phyloP scores from a whole-genome alignment of 2,329 filamentous ascomycete genomes.

The Epichloe sp. region DNA sequence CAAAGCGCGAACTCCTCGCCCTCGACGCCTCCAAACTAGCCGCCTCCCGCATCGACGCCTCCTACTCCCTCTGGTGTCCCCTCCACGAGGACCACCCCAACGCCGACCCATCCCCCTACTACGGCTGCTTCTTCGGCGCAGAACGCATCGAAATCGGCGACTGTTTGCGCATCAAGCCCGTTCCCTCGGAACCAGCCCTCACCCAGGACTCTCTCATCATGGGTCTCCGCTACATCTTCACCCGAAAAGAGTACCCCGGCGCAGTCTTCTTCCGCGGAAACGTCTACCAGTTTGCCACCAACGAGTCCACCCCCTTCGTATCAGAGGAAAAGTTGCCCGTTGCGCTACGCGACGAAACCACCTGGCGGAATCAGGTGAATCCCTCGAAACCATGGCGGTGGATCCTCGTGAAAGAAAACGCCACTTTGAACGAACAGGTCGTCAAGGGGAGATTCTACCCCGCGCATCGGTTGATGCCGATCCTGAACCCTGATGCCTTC shows the following conservation, averaged over 20 bases:
- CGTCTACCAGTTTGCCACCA: conserved; percentile 23
- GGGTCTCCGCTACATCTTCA: conserved; percentile 28
- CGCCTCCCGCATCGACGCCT: conserved; percentile 33
- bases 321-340: conserved; percentile 27
- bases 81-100: conserved; percentile 17
- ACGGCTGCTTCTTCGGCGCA: conserved; percentile 37
- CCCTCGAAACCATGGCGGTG: conserved; percentile 23
- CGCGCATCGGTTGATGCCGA: conserved; percentile 36
- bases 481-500: conserved; percentile 29
- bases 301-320: conserved; percentile 16
- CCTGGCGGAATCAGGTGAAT: conserved; percentile 25
- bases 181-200: conserved; percentile 23
- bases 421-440: conserved; percentile 31
- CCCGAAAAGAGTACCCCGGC: conserved; percentile 21
- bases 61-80: conserved; percentile 34
- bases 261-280: conserved; percentile 28
- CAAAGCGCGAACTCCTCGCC: conserved; percentile 27
- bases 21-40: conserved; percentile 40
- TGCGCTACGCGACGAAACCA: conserved; percentile 26
- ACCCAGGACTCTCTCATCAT: conserved; percentile 20
- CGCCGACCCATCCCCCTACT: conserved; percentile 24
- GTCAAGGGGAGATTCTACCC: conserved; percentile 45
- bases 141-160: conserved; percentile 36
- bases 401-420: conserved; percentile 30
- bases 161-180: conserved; percentile 32